These are phyloP conservation scores for Epichloe baconii DNA, from an alignment of 2,329 filamentous ascomycete genomes.

Conservation along the genomic window DNA sequence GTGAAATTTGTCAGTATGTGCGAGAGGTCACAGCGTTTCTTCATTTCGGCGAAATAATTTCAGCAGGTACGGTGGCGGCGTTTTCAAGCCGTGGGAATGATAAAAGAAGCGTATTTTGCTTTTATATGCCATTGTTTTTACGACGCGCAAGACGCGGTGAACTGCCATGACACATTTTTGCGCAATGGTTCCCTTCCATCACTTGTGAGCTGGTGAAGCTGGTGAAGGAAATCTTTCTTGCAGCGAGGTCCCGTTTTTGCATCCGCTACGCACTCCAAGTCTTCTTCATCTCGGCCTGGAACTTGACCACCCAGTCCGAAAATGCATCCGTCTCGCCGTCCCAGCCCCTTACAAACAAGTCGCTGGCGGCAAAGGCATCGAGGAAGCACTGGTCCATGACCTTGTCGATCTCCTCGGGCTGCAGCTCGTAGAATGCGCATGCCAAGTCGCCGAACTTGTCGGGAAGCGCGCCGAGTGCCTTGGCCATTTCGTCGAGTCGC, in stretches of 20 bases:
- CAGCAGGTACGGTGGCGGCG: not conserved
- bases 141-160: too few species aligned
- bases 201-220: too few species aligned
- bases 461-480: slow-evolving; percentile 45
- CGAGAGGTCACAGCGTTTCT: not conserved
- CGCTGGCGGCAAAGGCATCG: slow-evolving; percentile 42
- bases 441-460: slow-evolving; percentile 59
- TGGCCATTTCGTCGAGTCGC: slow-evolving; percentile 43
- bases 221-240: too few species aligned
- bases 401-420: slow-evolving; percentile 43
- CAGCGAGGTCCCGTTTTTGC: too few species aligned
- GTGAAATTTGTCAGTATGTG: not conserved
- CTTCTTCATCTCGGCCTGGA: slow-evolving; percentile 39
- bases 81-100: not conserved
- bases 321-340: slow-evolving; percentile 59
- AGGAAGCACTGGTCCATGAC: slow-evolving; percentile 46
- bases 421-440: slow-evolving; percentile 57
- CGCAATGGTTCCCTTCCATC: too few species aligned
- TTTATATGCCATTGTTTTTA: not conserved
- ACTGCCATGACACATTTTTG: too few species aligned
- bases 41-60: not conserved
- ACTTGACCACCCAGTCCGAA: slow-evolving; percentile 56
- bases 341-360: slow-evolving; percentile 48
- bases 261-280: not conserved
- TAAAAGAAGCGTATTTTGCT: not conserved